Percentiles rank a stretch among this genome's conserved stretches.
These are phyloP conservation scores for Pilaira anomala DNA, from an alignment of 192 early-diverging fungal genomes.

Conservation along the genomic window DNA sequence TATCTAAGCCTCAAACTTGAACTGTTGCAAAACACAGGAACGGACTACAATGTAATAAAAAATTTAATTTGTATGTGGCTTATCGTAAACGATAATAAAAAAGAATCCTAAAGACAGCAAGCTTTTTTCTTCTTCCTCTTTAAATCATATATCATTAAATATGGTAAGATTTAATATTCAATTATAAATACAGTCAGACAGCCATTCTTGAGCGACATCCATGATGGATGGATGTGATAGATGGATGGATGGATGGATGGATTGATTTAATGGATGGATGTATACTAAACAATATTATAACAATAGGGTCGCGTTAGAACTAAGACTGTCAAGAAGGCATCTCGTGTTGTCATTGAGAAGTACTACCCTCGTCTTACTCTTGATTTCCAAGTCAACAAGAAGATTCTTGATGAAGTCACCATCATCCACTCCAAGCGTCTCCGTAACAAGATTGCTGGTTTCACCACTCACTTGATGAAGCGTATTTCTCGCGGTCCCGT, in stretches of 20 bases:
- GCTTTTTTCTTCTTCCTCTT: slow-evolving; percentile 1
- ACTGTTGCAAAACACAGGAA: too few relatives aligned
- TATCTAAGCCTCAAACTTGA: too few relatives aligned
- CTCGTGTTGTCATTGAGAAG: slow-evolving; percentile 99
- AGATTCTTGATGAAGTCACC: slow-evolving; percentile 94
- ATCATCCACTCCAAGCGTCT: slow-evolving; percentile 98
- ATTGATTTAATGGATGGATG: slow-evolving; percentile 28
- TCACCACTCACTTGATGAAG: slow-evolving; percentile 99
- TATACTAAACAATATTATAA: slow-evolving; percentile 30
- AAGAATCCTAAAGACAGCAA: too few relatives aligned
- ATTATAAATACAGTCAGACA: too few relatives aligned
- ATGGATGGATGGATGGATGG: slow-evolving; percentile 2
- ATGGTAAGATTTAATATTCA: slow-evolving; percentile 9
- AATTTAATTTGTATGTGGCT: too few relatives aligned
- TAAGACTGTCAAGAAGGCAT: slow-evolving; percentile 99
- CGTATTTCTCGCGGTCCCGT: slow-evolving; percentile 98
- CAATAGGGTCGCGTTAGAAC: slow-evolving; percentile 92
- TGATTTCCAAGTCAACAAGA: slow-evolving; percentile 99
- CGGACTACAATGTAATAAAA: too few relatives aligned
- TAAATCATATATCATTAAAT: slow-evolving; percentile 15
- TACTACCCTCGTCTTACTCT: slow-evolving; percentile 99
- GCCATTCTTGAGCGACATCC: too few relatives aligned
- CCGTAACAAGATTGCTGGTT: slow-evolving; percentile 99
- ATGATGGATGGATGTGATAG: slow-evolving; percentile 1
- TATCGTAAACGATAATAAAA: too few relatives aligned